These are phyloP conservation scores for Ajuga reptans DNA, from an alignment of 305 asterid species.

Conservation along the genomic window DNA sequence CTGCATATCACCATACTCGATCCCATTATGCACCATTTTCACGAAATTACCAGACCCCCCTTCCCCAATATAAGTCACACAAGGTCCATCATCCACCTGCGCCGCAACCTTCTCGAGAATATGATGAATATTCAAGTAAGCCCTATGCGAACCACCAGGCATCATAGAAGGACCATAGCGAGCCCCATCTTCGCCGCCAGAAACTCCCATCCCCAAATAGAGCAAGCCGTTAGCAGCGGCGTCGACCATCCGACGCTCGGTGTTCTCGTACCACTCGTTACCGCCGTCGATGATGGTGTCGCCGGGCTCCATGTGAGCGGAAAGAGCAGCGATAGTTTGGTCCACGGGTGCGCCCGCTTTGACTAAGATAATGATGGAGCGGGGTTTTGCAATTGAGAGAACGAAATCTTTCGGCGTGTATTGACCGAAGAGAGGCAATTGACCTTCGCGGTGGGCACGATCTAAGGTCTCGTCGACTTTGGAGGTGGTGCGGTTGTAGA, in stretches of 20 bases:
- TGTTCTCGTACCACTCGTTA: slow-evolving; percentile 75
- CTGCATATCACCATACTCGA: slow-evolving; percentile 83
- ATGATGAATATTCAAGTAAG: slow-evolving; percentile 47
- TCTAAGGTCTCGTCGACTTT: slow-evolving; percentile 62
- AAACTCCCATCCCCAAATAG: slow-evolving; percentile 71
- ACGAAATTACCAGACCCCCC: slow-evolving; percentile 76
- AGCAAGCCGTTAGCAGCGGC: slow-evolving; percentile 42
- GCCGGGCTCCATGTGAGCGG: slow-evolving; percentile 58
- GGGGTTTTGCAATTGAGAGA: slow-evolving; percentile 45
- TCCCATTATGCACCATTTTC: slow-evolving; percentile 76
- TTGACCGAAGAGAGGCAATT: slow-evolving; percentile 43
- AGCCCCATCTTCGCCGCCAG: slow-evolving; percentile 81
- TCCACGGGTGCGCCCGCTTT: slow-evolving; percentile 74
- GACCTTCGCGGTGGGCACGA: slow-evolving; percentile 58
- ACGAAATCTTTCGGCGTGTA: slow-evolving; percentile 53
- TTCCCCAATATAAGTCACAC: slow-evolving; percentile 68
- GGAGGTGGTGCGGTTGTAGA: slow-evolving; percentile 61
- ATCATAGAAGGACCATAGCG: slow-evolving; percentile 60
- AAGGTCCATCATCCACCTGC: slow-evolving; percentile 71
- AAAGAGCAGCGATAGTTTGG: slow-evolving; percentile 48
- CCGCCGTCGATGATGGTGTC: slow-evolving; percentile 70
- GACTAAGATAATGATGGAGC: slow-evolving; percentile 56
- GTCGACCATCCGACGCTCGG: slow-evolving; percentile 47
- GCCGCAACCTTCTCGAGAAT: slow-evolving; percentile 61
- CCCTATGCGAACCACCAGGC: slow-evolving; percentile 64